A percentile compares a stretch with the other conserved stretches of the same genome.
Conservation (phyloP, 2,329 filamentous ascomycete species). For the Penicillium sp. region DNA sequence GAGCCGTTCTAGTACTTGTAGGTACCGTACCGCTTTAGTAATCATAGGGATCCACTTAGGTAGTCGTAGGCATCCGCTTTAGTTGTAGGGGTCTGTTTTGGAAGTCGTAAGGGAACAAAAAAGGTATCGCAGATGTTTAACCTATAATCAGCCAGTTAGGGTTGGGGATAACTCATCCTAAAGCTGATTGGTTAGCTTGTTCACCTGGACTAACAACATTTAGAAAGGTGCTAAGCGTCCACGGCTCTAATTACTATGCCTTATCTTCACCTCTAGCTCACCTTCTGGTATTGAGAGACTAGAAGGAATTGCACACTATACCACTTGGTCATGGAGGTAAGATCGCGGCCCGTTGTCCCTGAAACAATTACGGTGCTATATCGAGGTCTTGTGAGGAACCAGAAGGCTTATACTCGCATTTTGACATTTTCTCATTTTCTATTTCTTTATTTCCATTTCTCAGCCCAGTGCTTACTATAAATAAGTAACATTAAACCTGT, state of each 20-base stretch:
- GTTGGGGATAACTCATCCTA: neutral
- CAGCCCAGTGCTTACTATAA: slow-evolving; percentile 4
- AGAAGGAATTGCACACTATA: neutral
- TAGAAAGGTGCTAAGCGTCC: neutral
- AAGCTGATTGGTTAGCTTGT: slow-evolving; percentile 5
- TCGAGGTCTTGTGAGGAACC: neutral
- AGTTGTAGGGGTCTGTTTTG: neutral
- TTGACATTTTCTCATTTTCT: neutral
- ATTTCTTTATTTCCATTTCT: neutral
- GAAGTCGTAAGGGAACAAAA: neutral
- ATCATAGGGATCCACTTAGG: slow-evolving; percentile 5
- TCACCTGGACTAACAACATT: neutral
- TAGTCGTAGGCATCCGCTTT: neutral
- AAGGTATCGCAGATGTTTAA: neutral
- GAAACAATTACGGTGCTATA: neutral
- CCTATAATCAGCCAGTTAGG: neutral
- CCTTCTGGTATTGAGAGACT: slow-evolving; percentile 6
- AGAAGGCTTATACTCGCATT: neutral
- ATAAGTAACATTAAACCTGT: neutral
- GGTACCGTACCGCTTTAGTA: slow-evolving; percentile 2
- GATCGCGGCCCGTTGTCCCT: neutral
- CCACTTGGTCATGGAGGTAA: neutral
- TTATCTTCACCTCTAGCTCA: neutral
- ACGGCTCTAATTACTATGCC: neutral
- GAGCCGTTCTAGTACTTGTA: neutral